Base-by-base conservation (phyloP, 192 early-diverging fungal genomes). In the Coemansia sp. region DNA sequence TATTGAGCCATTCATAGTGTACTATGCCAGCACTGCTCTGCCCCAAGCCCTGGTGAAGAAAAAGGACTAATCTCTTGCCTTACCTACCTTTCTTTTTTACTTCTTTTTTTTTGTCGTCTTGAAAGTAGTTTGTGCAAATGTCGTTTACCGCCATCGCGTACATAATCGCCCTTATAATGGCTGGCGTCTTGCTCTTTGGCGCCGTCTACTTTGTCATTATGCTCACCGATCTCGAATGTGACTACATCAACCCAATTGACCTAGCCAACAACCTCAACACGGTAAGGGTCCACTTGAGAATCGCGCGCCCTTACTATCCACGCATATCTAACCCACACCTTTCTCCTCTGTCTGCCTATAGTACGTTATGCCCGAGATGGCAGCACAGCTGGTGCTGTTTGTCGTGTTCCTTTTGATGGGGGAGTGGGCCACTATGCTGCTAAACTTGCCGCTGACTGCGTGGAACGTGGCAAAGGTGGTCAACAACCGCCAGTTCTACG, bases 161-260 rank as follows among this genome's bases (percentile, higher is more conserved):
- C 75, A 85, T 99, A 69, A 94, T 99, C 74, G 92, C 88, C 34
- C 87, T 95, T 66, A 91, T 99, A 60, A 85, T 95, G 86, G 91
- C 94, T 35, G 96, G 94, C 38, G 66, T 90, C 42, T 84, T 99
- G 63, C 86, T 99, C 73, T 99, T 99, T 70, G 87, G 87, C 69
- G 94, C 94, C 81, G 96, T 99, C 24, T 99, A 95, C 76, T 97
- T 96, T 84, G 79, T 92, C 59, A 90, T 89, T 71, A 88, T 89
- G 88, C 88, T 92, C 60, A 89, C 88, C 11, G 90, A 91, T 74
- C 79, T 95, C 61, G 92, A 99, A 85, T 94, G 92, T 83, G 97
- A 99, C 71, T 99, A 99, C 84, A 96, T 99, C 84, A 99, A 99
- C 78, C 97, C 97, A 11, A 99, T 99, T 68, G 97, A 99, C 75